Percentiles rank a stretch among this genome's conserved stretches.
phyloP scores from a whole-genome alignment of 1,284 basidiomycete species.

The Moesziomyces parantarcticus region DNA sequence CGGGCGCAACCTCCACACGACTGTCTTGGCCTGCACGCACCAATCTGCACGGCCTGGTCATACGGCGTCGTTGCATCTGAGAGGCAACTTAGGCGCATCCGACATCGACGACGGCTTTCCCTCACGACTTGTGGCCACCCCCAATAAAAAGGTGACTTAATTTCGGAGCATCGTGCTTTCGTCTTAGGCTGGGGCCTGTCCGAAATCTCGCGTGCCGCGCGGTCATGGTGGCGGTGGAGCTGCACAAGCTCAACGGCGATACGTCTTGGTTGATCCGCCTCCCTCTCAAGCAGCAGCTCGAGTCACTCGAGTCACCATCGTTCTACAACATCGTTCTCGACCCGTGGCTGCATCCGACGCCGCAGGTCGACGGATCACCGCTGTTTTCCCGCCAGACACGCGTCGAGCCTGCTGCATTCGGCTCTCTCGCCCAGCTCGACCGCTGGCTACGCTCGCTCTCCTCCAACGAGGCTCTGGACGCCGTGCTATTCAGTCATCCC shows the following conservation, averaged over 20 bases:
- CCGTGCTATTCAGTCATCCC: constrained; percentile 38
- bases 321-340: constrained; percentile 39
- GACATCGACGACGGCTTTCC: not conserved
- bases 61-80: too few species aligned
- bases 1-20: not conserved
- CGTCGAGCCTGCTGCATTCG: constrained; percentile 23
- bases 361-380: constrained; percentile 30
- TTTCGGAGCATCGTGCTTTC: not conserved
- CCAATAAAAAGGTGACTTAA: not conserved
- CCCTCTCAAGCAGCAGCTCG: not conserved
- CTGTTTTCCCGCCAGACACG: constrained; percentile 42
- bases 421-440: constrained; percentile 35
- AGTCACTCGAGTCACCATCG: not conserved
- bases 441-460: constrained; percentile 17
- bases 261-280: constrained; percentile 42
- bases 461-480: constrained; percentile 11
- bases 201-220: not conserved
- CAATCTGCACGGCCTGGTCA: too few species aligned
- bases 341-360: constrained; percentile 42
- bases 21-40: too few species aligned
- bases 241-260: constrained; percentile 50
- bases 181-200: too few species aligned
- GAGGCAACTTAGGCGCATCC: not conserved
- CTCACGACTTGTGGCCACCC: too few species aligned
- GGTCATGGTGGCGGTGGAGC: constrained; percentile 21